phyloP scores from a whole-genome alignment of 257 asterid species.

The Nicotiana attenuata region DNA sequence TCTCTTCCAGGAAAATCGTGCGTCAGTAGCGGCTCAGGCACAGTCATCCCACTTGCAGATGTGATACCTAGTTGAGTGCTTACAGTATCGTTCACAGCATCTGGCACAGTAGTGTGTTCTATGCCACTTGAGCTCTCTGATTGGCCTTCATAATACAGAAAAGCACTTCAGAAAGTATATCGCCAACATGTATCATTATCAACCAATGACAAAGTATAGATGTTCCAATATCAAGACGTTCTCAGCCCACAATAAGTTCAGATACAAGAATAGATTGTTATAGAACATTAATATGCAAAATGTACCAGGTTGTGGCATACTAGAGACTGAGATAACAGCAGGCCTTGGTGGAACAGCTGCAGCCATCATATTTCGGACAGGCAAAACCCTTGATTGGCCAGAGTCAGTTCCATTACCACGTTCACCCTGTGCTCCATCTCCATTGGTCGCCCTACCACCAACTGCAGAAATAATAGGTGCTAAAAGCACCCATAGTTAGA shows the following conservation, averaged over 20 bases:
- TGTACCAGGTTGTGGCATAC: slow-evolving; percentile 33
- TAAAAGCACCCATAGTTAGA: slow-evolving; percentile 6
- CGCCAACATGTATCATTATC: background rate
- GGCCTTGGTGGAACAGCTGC: slow-evolving; percentile 37
- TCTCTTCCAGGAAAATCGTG: background rate
- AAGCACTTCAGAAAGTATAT: background rate
- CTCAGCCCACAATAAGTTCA: background rate
- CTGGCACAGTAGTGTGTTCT: slow-evolving; percentile 27
- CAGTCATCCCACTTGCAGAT: slow-evolving; percentile 10
- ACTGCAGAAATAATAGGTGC: slow-evolving; percentile 27
- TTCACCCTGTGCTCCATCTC: slow-evolving; percentile 53
- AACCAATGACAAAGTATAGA: background rate
- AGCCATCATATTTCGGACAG: slow-evolving; percentile 25
- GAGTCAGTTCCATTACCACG: slow-evolving; percentile 35
- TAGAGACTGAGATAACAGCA: slow-evolving; percentile 33
- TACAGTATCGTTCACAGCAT: slow-evolving; percentile 20
- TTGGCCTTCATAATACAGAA: slow-evolving; percentile 24
- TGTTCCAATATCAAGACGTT: background rate
- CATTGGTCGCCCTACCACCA: slow-evolving; percentile 44
- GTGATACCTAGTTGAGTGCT: slow-evolving; percentile 22
- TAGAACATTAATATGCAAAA: slow-evolving; percentile 17
- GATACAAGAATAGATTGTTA: background rate
- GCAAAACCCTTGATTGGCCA: slow-evolving; percentile 38
- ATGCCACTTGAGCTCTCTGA: slow-evolving; percentile 40
- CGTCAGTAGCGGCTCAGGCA: background rate